Percentiles rank a stretch among this genome's conserved stretches.
phyloP scores from a whole-genome alignment of 1,139 yeast species.

The Magnusiomyces starmeri region DNA sequence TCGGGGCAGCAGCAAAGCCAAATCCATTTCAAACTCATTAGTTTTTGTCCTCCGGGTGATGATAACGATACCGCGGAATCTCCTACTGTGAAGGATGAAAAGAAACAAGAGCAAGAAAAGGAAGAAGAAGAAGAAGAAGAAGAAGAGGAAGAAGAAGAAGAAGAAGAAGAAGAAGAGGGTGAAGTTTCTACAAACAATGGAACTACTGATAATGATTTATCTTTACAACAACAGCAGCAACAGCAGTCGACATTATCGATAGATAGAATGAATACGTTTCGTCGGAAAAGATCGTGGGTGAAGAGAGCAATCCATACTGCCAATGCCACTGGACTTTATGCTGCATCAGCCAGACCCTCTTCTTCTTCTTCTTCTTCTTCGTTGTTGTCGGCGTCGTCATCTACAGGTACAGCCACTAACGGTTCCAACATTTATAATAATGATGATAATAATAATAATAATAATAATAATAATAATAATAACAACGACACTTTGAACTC shows the following conservation, averaged over 20 bases:
- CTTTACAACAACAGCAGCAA: too few relatives aligned
- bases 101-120: not conserved
- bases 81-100: not conserved
- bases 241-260: too few relatives aligned
- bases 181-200: not conserved
- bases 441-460: slow-evolving; percentile 5
- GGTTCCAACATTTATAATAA: slow-evolving; percentile 1
- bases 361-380: not conserved
- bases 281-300: not conserved
- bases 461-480: slow-evolving; percentile 1
- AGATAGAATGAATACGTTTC: not conserved
- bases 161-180: not conserved
- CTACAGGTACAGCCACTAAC: not conserved
- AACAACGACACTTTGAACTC: slow-evolving; percentile 1
- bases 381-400: not conserved
- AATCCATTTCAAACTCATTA: slow-evolving; percentile 36
- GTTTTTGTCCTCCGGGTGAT: slow-evolving; percentile 28
- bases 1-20: slow-evolving; percentile 17
- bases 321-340: not conserved
- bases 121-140: not conserved
- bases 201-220: not conserved
- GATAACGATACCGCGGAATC: slow-evolving; percentile 7
- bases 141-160: not conserved
- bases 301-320: not conserved
- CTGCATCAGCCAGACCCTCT: not conserved